A percentile compares a stretch with the other conserved stretches of the same genome.
phyloP scores from a whole-genome alignment of 768 basidiomycete genomes.

The Exidia glandulosa region DNA sequence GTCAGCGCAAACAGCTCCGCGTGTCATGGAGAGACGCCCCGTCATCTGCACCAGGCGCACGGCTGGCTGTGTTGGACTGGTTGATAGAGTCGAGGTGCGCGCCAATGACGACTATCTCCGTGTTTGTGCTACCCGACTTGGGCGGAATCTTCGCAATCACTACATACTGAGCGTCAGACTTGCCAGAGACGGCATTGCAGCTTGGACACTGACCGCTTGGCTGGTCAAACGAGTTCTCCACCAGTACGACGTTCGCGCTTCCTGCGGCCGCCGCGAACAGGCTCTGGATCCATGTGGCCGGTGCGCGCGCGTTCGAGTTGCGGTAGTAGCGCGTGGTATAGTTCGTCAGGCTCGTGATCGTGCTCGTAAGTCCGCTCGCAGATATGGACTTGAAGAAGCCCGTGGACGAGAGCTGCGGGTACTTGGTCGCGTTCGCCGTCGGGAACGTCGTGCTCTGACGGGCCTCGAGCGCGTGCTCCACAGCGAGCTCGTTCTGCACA shows the following conservation, averaged over 20 bases:
- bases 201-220: not conserved
- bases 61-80: not conserved
- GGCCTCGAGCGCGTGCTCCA: not conserved
- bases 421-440: not conserved
- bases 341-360: not conserved
- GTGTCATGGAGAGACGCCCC: not conserved
- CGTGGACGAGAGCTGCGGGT: not conserved
- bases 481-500: not conserved
- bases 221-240: slow-evolving; percentile 4
- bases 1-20: not conserved
- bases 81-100: slow-evolving; percentile 3
- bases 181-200: not conserved
- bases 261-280: not conserved
- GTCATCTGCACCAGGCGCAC: slow-evolving; percentile 2
- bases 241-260: not conserved
- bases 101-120: not conserved
- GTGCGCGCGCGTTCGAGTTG: not conserved
- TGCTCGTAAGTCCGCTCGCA: not conserved
- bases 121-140: not conserved
- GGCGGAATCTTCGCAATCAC: not conserved
- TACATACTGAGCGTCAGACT: not conserved
- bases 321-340: not conserved
- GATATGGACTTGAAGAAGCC: not conserved
- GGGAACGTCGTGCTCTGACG: not conserved
- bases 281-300: not conserved